phyloP scores from a whole-genome alignment of 2,329 filamentous ascomycete species.

The Ascochyta fabae region DNA sequence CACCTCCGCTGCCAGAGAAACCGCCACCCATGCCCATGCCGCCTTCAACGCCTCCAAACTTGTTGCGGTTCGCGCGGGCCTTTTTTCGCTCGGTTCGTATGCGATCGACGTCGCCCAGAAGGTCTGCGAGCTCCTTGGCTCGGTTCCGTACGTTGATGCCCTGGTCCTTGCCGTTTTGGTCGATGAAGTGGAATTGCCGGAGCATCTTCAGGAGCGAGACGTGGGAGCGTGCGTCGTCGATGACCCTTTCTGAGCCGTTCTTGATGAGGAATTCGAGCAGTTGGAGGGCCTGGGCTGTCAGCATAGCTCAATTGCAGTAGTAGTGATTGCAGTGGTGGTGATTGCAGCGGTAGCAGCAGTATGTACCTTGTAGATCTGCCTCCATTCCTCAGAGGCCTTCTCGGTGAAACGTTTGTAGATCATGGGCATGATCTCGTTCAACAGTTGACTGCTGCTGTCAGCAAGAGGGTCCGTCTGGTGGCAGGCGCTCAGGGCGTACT shows the following conservation, averaged over 20 bases:
- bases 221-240: slow-evolving; percentile 95
- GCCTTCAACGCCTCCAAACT: slow-evolving; percentile 94
- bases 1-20: slow-evolving; percentile 55
- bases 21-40: slow-evolving; percentile 66
- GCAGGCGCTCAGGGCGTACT: slow-evolving; percentile 65
- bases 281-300: slow-evolving; percentile 69
- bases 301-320: not conserved
- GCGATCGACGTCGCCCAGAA: slow-evolving; percentile 89
- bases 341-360: not conserved
- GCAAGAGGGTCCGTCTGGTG: not conserved
- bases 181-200: slow-evolving; percentile 96
- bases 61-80: slow-evolving; percentile 85
- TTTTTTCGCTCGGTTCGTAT: slow-evolving; percentile 83
- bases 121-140: slow-evolving; percentile 91
- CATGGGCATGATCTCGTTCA: slow-evolving; percentile 99
- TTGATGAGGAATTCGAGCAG: slow-evolving; percentile 97
- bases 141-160: slow-evolving; percentile 97
- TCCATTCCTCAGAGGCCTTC: slow-evolving; percentile 97
- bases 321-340: not conserved
- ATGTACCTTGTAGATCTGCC: slow-evolving; percentile 94
- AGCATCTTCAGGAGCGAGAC: slow-evolving; percentile 97
- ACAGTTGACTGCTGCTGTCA: slow-evolving; percentile 72
- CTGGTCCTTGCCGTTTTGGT: slow-evolving; percentile 96
- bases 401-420: slow-evolving; percentile 99
- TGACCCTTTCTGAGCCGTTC: slow-evolving; percentile 95